A percentile compares a stretch with the other conserved stretches of the same genome.
phyloP scores from a whole-genome alignment of 345 rosid genomes.

The Hibiscus syriacus region DNA sequence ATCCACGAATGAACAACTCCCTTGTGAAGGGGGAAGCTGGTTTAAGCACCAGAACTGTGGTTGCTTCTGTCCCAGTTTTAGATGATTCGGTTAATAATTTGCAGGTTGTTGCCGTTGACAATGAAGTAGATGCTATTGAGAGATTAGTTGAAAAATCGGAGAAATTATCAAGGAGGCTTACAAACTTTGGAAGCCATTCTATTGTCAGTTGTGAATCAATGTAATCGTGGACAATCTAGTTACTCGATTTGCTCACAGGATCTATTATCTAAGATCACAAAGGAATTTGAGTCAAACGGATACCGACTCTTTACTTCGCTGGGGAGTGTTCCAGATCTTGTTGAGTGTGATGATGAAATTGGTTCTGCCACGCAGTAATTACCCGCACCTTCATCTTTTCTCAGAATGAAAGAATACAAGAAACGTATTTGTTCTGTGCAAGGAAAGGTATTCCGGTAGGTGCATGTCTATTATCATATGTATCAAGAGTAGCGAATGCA shows the following conservation, averaged over 20 bases:
- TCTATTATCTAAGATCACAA: conserved; percentile 23
- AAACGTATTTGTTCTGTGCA: conserved; percentile 37
- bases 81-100: conserved; percentile 11
- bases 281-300: conserved; percentile 29
- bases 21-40: conserved; percentile 1
- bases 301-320: conserved; percentile 33
- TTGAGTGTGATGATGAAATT: conserved; percentile 23
- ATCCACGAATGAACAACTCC: conserved; percentile 10
- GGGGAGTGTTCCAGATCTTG: conserved; percentile 4
- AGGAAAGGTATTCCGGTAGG: conserved; percentile 35
- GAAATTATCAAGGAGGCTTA: conserved; percentile 21
- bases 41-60: conserved; percentile 12
- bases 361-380: conserved; percentile 32
- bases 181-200: conserved; percentile 33
- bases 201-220: conserved; percentile 19
- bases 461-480: conserved; percentile 34
- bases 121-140: conserved; percentile 16
- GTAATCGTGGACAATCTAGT: conserved; percentile 9
- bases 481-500: conserved; percentile 29
- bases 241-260: conserved; percentile 16
- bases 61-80: conserved; percentile 13
- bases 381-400: conserved; percentile 30
- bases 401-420: conserved; percentile 24
- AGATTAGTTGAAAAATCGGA: conserved; percentile 24
- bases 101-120: conserved; percentile 1